Evolutionary conservation across 2,329 filamentous ascomycete species (phyloP).

Genomic region (Kalmusia sp.): DNA sequence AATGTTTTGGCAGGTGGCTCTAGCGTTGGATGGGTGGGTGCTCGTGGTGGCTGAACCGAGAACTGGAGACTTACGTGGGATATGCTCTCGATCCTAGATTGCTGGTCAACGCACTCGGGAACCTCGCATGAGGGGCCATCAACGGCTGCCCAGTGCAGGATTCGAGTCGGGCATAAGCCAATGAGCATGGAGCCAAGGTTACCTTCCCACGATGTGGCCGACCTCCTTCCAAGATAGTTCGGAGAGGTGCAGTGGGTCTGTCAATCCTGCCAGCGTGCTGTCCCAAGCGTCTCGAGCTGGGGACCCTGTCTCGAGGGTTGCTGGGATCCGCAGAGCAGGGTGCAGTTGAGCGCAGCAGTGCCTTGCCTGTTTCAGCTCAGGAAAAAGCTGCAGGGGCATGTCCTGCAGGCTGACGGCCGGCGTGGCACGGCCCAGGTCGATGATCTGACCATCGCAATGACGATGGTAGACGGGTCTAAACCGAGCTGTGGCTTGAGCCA

Average conservation of each 20-base stretch:
- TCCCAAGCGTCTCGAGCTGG: conserved; percentile 22
- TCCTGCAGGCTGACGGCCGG: conserved; percentile 38
- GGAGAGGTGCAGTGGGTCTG: conserved; percentile 22
- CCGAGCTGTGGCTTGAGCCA: conserved; percentile 33
- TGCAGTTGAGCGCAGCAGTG: conserved; percentile 28
- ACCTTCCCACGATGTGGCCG: conserved; percentile 22
- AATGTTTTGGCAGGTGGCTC: conserved; percentile 17
- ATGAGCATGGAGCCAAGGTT: conserved; percentile 25
- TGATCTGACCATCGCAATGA: conserved; percentile 26
- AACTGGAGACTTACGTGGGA: conserved; percentile 31
- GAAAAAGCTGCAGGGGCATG: conserved; percentile 29
- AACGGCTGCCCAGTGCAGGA: conserved; percentile 37
- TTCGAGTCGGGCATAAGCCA: conserved; percentile 22
- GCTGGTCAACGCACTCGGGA: conserved; percentile 23
- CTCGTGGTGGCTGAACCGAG: conserved; percentile 22
- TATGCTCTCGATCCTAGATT: conserved; percentile 29
- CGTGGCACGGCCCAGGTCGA: conserved; percentile 18
- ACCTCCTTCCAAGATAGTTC: conserved; percentile 28
- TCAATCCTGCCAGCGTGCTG: conserved; percentile 18
- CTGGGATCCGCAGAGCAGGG: conserved; percentile 24
- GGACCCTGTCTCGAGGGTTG: conserved; percentile 19
- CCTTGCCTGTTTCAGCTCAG: conserved; percentile 39
- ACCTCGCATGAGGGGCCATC: conserved; percentile 20
- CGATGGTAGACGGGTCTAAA: conserved; percentile 21
- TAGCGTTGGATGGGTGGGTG: conserved; percentile 17